Evolutionary conservation across 179 eudicot species (phyloP).

Genomic region (Nepenthes alata): DNA sequence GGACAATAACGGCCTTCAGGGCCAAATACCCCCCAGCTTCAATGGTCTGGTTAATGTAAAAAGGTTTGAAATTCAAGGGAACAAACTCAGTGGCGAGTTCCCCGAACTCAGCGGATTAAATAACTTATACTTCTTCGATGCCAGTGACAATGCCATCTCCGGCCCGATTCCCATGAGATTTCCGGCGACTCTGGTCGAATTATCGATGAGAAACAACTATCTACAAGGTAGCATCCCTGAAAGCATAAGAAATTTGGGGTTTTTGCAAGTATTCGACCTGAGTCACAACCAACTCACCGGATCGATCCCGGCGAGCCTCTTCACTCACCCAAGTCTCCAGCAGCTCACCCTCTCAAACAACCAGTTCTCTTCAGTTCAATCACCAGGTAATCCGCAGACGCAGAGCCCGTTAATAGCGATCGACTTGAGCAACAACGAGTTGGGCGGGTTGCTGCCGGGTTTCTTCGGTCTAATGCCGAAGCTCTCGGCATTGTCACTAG

Average conservation of each 20-base stretch:
- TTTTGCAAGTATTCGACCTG: conserved; percentile 68
- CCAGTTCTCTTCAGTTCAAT: conserved; percentile 25
- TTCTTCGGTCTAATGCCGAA: conserved; percentile 70
- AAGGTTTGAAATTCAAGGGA: conserved; percentile 54
- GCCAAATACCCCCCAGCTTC: conserved; percentile 31
- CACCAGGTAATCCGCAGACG: conserved; percentile 19
- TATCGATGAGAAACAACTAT: conserved; percentile 41
- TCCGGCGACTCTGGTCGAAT: conserved; percentile 34
- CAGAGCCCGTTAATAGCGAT: conserved; percentile 43
- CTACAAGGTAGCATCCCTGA: conserved; percentile 29
- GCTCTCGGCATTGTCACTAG: conserved; percentile 49
- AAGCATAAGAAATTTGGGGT: conserved; percentile 1
- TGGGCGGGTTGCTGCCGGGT: conserved; percentile 53
- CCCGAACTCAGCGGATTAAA: conserved; percentile 50
- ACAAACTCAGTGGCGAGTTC: conserved; percentile 39
- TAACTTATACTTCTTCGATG: conserved; percentile 28
- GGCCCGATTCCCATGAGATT: conserved; percentile 33
- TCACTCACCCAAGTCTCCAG: conserved; percentile 51
- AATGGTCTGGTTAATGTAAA: conserved; percentile 26
- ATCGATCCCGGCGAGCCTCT: conserved; percentile 41
- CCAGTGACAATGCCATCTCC: conserved; percentile 47
- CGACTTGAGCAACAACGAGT: conserved; percentile 46
- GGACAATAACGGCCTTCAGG: conserved; percentile 35
- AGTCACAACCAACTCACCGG: conserved; percentile 53
- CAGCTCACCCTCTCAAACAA: conserved; percentile 55